phyloP scores from a whole-genome alignment of 2,329 filamentous ascomycete species.

The Fusarium luffae region DNA sequence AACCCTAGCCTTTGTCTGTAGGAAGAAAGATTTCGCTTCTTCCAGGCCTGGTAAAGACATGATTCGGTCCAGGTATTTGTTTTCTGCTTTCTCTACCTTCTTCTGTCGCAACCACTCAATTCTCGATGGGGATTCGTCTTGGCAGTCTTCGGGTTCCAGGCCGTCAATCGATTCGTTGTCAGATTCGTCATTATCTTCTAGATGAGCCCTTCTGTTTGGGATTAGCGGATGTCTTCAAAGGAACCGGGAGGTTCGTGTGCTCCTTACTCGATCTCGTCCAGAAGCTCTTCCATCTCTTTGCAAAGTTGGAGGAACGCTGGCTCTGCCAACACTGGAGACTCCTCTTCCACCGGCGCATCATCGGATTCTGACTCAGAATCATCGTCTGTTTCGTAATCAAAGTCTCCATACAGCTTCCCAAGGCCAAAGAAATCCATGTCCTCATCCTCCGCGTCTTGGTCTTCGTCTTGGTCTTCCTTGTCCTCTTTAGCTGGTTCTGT shows the following conservation, averaged over 20 bases:
- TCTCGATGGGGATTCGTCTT: constrained; percentile 56
- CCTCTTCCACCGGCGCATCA: constrained; percentile 30
- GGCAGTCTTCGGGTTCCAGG: constrained; percentile 46
- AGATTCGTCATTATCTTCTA: constrained; percentile 32
- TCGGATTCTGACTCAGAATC: constrained; percentile 39
- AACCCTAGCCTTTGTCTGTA: constrained; percentile 57
- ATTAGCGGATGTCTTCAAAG: constrained; percentile 6
- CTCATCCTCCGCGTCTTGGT: constrained; percentile 25
- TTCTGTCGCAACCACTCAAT: constrained; percentile 51
- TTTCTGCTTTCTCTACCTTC: constrained; percentile 61
- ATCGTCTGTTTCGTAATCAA: constrained; percentile 36
- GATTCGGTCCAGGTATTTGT: constrained; percentile 66
- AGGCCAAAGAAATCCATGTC: constrained; percentile 34
- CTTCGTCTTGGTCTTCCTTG: constrained; percentile 6
- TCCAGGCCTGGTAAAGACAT: constrained; percentile 74
- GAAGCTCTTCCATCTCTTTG: constrained; percentile 42
- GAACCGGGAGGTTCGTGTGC: background rate
- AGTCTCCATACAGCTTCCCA: constrained; percentile 41
- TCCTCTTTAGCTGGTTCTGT: constrained; percentile 17
- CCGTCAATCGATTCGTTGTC: constrained; percentile 47
- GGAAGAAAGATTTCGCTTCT: constrained; percentile 67
- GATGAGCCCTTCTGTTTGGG: constrained; percentile 27
- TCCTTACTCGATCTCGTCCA: constrained; percentile 48
- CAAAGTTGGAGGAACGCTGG: constrained; percentile 45
- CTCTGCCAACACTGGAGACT: constrained; percentile 43